phyloP scores from a whole-genome alignment of 495 filamentous ascomycete species.

The Tuber calosporum region DNA sequence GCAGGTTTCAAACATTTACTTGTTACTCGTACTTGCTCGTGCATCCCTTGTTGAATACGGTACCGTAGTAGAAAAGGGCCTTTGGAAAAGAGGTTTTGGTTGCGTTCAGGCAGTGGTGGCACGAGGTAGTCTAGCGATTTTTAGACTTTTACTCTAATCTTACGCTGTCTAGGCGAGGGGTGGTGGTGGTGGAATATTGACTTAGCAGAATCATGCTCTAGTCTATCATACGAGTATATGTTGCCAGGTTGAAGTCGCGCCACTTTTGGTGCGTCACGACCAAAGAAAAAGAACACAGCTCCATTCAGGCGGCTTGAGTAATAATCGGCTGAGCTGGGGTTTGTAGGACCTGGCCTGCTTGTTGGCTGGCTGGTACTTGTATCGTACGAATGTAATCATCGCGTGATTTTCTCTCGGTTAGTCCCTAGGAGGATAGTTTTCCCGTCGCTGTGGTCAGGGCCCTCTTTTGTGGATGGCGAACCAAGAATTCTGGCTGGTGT shows the following conservation, averaged over 20 bases:
- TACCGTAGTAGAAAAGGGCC: background rate
- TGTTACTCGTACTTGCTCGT: background rate
- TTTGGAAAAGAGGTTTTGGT: background rate
- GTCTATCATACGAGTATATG: background rate
- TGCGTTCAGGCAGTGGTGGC: background rate
- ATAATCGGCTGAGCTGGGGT: background rate
- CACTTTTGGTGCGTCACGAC: background rate
- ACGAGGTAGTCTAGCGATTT: background rate
- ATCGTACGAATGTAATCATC: background rate
- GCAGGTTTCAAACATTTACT: background rate
- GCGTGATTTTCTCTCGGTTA: background rate
- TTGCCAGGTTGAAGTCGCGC: background rate
- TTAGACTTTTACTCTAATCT: background rate
- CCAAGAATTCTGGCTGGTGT: background rate
- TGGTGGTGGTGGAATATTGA: background rate
- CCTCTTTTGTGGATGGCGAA: background rate
- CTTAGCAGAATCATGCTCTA: background rate
- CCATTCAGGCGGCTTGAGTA: background rate
- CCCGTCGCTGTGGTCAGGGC: background rate
- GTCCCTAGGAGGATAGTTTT: background rate
- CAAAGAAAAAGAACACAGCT: background rate
- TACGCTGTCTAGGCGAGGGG: background rate
- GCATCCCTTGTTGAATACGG: background rate
- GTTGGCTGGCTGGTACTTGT: background rate
- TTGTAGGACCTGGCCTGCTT: background rate